These are phyloP conservation scores for Perilla frutescens DNA, from an alignment of 257 asterid species.

Conservation along the genomic window DNA sequence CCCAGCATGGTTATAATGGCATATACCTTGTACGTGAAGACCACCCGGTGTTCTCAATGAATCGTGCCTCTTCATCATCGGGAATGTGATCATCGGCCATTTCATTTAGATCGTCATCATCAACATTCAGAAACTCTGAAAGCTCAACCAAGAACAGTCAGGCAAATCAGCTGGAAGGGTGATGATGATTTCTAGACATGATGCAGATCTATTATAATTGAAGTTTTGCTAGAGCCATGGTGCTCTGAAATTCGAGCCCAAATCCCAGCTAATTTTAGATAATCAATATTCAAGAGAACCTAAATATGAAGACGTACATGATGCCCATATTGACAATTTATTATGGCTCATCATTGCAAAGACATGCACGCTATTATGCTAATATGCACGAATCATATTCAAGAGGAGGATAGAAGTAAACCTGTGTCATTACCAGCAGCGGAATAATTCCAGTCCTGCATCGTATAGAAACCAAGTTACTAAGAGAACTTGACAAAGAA, in stretches of 20 bases:
- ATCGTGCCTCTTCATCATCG: conserved; percentile 60
- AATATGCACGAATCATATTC: neutral
- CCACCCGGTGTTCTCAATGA: conserved; percentile 93
- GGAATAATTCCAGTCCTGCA: conserved; percentile 64
- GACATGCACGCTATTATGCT: neutral
- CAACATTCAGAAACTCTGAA: conserved; percentile 85
- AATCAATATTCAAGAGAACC: too few species aligned
- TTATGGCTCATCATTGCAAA: neutral
- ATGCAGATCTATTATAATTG: too few species aligned
- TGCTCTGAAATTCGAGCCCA: neutral
- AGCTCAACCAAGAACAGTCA: conserved; percentile 37
- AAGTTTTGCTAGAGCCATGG: too few species aligned
- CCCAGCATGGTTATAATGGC: neutral
- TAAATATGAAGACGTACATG: neutral
- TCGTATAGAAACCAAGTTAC: conserved; percentile 29
- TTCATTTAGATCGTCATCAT: conserved; percentile 80
- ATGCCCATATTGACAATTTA: neutral
- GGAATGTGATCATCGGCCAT: conserved; percentile 68
- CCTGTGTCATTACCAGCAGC: conserved; percentile 77
- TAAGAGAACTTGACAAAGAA: neutral
- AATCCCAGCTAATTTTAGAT: too few species aligned
- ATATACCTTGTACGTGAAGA: conserved; percentile 95
- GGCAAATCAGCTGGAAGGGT: neutral
- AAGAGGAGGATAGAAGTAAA: conserved; percentile 37
- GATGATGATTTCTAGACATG: too few species aligned